Evolutionary conservation across 2,329 filamentous ascomycete genomes (phyloP).

Genomic region (Achaetomium macrosporum): DNA sequence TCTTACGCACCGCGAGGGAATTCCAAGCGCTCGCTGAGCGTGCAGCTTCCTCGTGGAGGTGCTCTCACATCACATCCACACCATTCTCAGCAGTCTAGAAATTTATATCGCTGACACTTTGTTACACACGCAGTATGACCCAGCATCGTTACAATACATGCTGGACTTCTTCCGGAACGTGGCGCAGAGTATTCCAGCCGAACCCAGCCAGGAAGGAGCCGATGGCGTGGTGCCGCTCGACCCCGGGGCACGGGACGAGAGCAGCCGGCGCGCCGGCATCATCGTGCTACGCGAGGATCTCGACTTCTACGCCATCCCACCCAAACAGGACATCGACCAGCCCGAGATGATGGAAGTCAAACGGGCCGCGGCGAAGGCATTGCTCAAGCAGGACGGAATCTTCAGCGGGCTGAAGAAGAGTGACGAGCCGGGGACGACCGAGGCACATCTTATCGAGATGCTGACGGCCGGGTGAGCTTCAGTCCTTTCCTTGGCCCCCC

Average conservation of each 20-base stretch:
- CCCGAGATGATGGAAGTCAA: conserved; percentile 95
- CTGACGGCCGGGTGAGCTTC: conserved; percentile 81
- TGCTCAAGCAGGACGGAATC: conserved; percentile 86
- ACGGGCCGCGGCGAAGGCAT: conserved; percentile 77
- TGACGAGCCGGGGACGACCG: conserved; percentile 91
- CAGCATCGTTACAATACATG: conserved; percentile 96
- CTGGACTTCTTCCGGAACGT: conserved; percentile 96
- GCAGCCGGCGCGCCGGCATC: conserved; percentile 88
- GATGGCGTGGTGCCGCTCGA: conserved; percentile 62
- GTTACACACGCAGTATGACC: conserved; percentile 69
- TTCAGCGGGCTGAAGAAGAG: conserved; percentile 94
- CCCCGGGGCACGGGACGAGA: conserved; percentile 65
- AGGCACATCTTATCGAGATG: conserved; percentile 99
- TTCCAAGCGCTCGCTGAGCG: not conserved
- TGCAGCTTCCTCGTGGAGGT: no score
- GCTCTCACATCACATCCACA: not conserved
- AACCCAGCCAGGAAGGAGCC: conserved; percentile 55
- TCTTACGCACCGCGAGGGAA: not conserved
- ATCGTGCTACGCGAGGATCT: conserved; percentile 94
- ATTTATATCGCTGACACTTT: conserved; percentile 38
- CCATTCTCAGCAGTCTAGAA: not conserved
- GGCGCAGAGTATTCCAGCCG: conserved; percentile 86
- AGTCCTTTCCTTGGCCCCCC: conserved; percentile 10
- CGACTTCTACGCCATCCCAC: conserved; percentile 96
- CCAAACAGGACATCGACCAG: conserved; percentile 74